Percentiles rank a stretch among this genome's conserved stretches.
Evolutionary conservation across 805 yeast species (phyloP).

Genomic region (Pichia nanzhaoensis): DNA sequence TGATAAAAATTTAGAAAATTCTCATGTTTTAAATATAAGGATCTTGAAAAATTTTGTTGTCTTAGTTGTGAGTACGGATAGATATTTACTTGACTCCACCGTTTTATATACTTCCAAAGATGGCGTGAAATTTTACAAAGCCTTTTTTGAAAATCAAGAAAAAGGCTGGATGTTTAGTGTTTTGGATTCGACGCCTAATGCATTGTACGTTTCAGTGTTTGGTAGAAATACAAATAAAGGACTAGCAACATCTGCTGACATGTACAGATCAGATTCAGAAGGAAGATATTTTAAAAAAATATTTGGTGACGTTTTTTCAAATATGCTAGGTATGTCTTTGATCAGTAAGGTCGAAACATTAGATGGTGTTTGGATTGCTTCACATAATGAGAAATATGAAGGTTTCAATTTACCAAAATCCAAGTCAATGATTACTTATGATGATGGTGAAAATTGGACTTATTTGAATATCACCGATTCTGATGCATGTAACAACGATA

Average conservation of each 20-base stretch:
- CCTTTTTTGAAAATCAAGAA: conserved; percentile 35
- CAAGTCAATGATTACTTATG: conserved; percentile 37
- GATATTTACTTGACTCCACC: conserved; percentile 33
- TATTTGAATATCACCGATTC: conserved; percentile 41
- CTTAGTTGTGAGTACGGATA: conserved; percentile 37
- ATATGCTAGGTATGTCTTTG: conserved; percentile 32
- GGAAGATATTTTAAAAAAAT: conserved; percentile 47
- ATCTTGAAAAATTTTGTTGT: conserved; percentile 38
- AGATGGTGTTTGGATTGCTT: conserved; percentile 58
- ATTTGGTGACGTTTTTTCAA: conserved; percentile 35
- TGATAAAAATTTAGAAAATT: conserved; percentile 15
- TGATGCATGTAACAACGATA: conserved; percentile 34
- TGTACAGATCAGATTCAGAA: conserved; percentile 50
- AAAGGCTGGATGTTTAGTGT: conserved; percentile 33
- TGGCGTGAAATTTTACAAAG: conserved; percentile 33
- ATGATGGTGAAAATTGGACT: conserved; percentile 51
- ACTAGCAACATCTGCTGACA: conserved; percentile 24
- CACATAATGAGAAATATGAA: conserved; percentile 17
- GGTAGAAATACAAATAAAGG: conserved; percentile 18
- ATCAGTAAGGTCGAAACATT: conserved; percentile 42
- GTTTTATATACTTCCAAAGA: conserved; percentile 42
- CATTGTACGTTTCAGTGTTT: conserved; percentile 36
- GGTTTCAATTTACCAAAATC: conserved; percentile 17
- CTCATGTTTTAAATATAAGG: conserved; percentile 27
- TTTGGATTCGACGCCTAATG: conserved; percentile 35